Evolutionary conservation across 768 basidiomycete genomes (phyloP), one percentile per base, ranked within the genome.

Genomic region (Postia placenta): DNA sequence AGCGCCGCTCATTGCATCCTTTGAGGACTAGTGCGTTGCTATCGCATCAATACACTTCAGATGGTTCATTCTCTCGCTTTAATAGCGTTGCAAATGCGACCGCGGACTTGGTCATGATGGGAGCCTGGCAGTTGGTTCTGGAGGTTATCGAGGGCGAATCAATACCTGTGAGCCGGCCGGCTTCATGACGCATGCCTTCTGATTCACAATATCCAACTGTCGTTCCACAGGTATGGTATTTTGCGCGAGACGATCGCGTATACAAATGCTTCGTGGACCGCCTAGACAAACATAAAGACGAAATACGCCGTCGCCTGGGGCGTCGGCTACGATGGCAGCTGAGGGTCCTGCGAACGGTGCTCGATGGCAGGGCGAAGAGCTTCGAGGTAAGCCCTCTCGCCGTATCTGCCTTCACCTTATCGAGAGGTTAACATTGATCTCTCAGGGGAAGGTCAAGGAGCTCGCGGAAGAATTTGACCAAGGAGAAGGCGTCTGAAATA

Each of bases 181-280:
- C 25, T 5, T 26, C 25, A 44, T 27, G 11, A 6, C 7, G 1
- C n/a, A 23, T 27, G 6, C 11, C 39, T 38, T 24, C 35, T 33
- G 22, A 25, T 33, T 33, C 30, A 33, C 30, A 33, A 53, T 15
- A 54, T 24, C 41, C n/a, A n/a, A n/a, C n/a, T n/a, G n/a, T n/a
- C n/a, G n/a, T n/a, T 28, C 33, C 27, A 45, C 57, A 91, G 89
- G 76, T 82, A n/a, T 93, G 87, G 54, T 92, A 86, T 59, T 98
- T 98, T 60, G 95, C 94, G 38, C 79, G 95, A 19, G 95, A 98
- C 65, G 86, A 92, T 53, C 81, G 94, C 28, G 81, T 89, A 12
- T 87, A 85, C 65, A 83, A 75, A 54, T 78, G 82, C 2, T 87
- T 92, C 50, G 58, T 61, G 19, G 73, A 77, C 57, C 75, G 60